Conservation (phyloP, 2,329 filamentous ascomycete species). For the Phialemoniopsis sp. region DNA sequence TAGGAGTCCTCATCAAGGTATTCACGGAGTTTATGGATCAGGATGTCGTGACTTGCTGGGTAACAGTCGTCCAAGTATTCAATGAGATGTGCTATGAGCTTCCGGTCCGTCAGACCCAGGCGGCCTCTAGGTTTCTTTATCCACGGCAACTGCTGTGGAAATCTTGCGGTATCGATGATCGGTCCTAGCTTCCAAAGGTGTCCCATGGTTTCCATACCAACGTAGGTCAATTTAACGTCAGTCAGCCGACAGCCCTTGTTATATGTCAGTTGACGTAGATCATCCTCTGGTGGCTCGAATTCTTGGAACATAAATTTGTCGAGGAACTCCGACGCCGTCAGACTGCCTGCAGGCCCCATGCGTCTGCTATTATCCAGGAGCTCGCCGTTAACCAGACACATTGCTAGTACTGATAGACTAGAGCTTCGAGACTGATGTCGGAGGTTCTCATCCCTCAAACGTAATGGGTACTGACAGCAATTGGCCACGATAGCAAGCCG, state of each 20-base stretch:
- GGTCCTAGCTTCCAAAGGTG: slow-evolving; percentile 18
- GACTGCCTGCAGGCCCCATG: too few species aligned
- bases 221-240: slow-evolving; percentile 8
- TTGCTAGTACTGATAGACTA: slow-evolving; percentile 18
- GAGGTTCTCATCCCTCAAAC: slow-evolving; percentile 14
- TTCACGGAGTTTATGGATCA: slow-evolving; percentile 5
- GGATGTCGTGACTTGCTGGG: neutral
- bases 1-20: slow-evolving; percentile 1
- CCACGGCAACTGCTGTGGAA: slow-evolving; percentile 6
- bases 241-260: slow-evolving; percentile 19
- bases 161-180: slow-evolving; percentile 9
- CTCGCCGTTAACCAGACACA: slow-evolving; percentile 24
- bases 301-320: slow-evolving; percentile 11
- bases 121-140: slow-evolving; percentile 6
- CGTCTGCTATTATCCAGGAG: slow-evolving; percentile 29
- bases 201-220: slow-evolving; percentile 13
- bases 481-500: slow-evolving; percentile 15
- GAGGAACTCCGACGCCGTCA: slow-evolving; percentile 7
- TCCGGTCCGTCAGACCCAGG: slow-evolving; percentile 9
- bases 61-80: neutral
- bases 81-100: slow-evolving; percentile 9
- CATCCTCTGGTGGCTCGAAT: slow-evolving; percentile 10
- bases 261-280: slow-evolving; percentile 12
- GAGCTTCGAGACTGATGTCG: slow-evolving; percentile 10
- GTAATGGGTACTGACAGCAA: slow-evolving; percentile 22